These are phyloP conservation scores for Sarcomyxa edulis DNA, from an alignment of 768 basidiomycete genomes.

Conservation along the genomic window DNA sequence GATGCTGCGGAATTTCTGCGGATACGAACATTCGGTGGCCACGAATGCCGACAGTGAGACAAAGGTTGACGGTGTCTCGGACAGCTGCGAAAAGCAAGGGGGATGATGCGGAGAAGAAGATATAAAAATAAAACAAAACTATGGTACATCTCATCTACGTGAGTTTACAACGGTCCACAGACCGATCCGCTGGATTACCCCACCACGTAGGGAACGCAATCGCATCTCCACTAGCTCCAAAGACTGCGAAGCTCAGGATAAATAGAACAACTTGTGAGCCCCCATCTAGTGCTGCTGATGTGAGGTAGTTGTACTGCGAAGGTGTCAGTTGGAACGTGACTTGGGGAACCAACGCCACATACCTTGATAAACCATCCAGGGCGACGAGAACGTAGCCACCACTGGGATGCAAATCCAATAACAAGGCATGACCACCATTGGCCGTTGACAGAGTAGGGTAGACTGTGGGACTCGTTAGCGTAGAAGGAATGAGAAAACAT, in stretches of 20 bases:
- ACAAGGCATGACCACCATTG: conserved; percentile 51
- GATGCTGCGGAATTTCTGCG: too few relatives aligned
- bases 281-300: conserved; percentile 45
- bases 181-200: conserved; percentile 32
- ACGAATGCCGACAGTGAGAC: too few relatives aligned
- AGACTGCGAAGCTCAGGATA: conserved; percentile 33
- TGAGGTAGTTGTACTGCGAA: conserved; percentile 35
- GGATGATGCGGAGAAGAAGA: too few relatives aligned
- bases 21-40: too few relatives aligned
- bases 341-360: too few relatives aligned
- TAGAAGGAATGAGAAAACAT: too few relatives aligned
- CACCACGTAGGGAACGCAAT: conserved; percentile 44
- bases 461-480: too few relatives aligned
- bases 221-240: conserved; percentile 35
- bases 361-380: conserved; percentile 46
- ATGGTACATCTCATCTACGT: too few relatives aligned
- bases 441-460: conserved; percentile 50
- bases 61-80: too few relatives aligned
- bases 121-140: too few relatives aligned
- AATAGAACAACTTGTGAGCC: conserved; percentile 44
- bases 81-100: too few relatives aligned
- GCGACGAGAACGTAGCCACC: conserved; percentile 38
- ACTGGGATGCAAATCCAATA: conserved; percentile 43
- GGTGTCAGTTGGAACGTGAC: conserved; percentile 2
- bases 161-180: conserved; percentile 35